phyloP scores from a whole-genome alignment of 2,329 filamentous ascomycete genomes.

The Nemania abortiva region DNA sequence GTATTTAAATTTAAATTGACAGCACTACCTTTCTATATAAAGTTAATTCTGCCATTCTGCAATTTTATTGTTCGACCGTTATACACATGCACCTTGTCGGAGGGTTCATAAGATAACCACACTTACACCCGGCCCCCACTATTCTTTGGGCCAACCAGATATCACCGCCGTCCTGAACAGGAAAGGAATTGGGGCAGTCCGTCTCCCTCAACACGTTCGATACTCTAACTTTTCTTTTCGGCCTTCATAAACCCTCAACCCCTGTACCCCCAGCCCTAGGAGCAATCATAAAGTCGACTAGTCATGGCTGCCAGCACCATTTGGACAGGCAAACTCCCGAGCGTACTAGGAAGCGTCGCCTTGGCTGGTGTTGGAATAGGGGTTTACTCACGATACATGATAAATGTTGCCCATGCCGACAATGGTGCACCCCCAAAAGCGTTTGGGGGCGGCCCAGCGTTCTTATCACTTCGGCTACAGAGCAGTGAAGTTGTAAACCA shows the following conservation, averaged over 20 bases:
- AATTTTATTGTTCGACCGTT: neutral
- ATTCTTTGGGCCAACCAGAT: conserved; percentile 27
- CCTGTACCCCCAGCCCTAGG: neutral
- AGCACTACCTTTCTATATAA: neutral
- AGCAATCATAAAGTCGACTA: neutral
- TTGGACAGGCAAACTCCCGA: conserved; percentile 19
- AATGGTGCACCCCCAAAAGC: conserved; percentile 45
- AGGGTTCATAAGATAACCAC: neutral
- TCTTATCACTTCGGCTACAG: conserved; percentile 63
- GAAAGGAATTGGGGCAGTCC: conserved; percentile 34
- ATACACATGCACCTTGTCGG: neutral
- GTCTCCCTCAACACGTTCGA: neutral
- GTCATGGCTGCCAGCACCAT: conserved; percentile 31
- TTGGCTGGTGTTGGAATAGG: conserved; percentile 44
- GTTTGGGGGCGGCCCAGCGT: conserved; percentile 55
- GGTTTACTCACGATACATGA: conserved; percentile 45
- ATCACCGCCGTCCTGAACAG: conserved; percentile 19
- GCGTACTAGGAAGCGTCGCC: conserved; percentile 30
- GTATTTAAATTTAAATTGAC: conserved; percentile 18
- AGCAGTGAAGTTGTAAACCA: conserved; percentile 67
- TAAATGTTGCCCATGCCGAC: conserved; percentile 44
- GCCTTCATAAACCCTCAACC: neutral
- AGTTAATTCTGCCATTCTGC: neutral
- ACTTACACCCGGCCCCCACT: neutral
- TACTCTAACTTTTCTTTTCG: neutral